Conservation (phyloP, 352 stramenopile genomes). For the Pythium pectinolyticum region DNA sequence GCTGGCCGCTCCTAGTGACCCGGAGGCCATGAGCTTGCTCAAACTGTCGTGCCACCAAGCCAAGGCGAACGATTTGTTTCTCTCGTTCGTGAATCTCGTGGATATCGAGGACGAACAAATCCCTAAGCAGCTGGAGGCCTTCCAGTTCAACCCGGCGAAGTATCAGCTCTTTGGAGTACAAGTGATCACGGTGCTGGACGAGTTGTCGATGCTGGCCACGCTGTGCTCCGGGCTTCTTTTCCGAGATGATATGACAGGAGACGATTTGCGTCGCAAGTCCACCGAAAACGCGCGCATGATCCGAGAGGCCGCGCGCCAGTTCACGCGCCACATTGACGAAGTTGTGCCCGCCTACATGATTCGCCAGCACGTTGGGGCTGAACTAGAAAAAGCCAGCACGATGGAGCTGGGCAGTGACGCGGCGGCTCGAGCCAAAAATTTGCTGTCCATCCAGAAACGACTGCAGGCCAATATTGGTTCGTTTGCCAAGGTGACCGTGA, state of each 20-base stretch:
- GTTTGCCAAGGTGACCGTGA: slow-evolving; percentile 6
- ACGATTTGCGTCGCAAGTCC: slow-evolving; percentile 9
- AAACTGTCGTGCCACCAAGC: slow-evolving; percentile 13
- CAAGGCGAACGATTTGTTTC: slow-evolving; percentile 12
- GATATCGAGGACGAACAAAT: slow-evolving; percentile 23
- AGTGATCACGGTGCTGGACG: slow-evolving; percentile 11
- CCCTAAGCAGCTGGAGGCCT: slow-evolving; percentile 14
- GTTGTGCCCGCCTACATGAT: slow-evolving; percentile 19
- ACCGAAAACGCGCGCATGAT: slow-evolving; percentile 10
- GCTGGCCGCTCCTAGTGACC: neutral
- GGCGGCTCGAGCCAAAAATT: neutral
- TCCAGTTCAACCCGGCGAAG: slow-evolving; percentile 9
- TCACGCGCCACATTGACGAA: slow-evolving; percentile 15
- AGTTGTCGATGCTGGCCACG: slow-evolving; percentile 14
- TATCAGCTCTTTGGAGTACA: slow-evolving; percentile 15
- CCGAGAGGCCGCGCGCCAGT: slow-evolving; percentile 10
- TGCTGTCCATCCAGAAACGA: neutral
- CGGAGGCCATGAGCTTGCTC: slow-evolving; percentile 11
- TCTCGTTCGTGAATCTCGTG: slow-evolving; percentile 20
- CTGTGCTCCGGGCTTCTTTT: slow-evolving; percentile 17
- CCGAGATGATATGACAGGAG: slow-evolving; percentile 14
- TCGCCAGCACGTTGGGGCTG: neutral
- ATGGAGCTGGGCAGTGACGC: neutral
- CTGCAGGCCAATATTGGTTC: slow-evolving; percentile 7
- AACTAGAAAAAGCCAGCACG: slow-evolving; percentile 16